Evolutionary conservation across 305 asterid genomes (phyloP).

Genomic region (Fraxinus velutina): DNA sequence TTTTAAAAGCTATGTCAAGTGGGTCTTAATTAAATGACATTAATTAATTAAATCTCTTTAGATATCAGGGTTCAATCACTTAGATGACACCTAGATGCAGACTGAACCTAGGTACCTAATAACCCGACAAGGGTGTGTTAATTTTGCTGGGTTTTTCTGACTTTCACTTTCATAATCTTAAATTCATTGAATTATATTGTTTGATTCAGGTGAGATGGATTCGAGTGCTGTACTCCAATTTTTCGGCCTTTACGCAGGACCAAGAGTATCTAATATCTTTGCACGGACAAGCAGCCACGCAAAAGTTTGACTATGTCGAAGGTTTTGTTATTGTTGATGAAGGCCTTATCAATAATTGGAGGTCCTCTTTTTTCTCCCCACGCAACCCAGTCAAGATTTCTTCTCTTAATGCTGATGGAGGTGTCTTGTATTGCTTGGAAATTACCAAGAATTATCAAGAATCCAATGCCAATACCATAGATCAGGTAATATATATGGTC

Average conservation of each 20-base stretch:
- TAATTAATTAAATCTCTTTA: background rate
- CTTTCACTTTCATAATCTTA: background rate
- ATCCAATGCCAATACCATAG: constrained; percentile 36
- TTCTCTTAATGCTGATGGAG: constrained; percentile 45
- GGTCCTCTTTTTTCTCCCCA: constrained; percentile 75
- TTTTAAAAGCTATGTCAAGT: background rate
- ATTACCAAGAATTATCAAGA: constrained; percentile 56
- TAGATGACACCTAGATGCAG: background rate
- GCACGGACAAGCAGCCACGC: constrained; percentile 37
- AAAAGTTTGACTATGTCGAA: constrained; percentile 66
- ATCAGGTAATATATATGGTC: constrained; percentile 41
- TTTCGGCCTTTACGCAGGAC: constrained; percentile 60
- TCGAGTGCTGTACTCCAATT: constrained; percentile 63
- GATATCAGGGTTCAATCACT: background rate
- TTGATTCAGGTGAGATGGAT: constrained; percentile 72
- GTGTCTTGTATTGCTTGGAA: constrained; percentile 68
- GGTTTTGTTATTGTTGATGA: constrained; percentile 80
- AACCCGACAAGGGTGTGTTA: background rate
- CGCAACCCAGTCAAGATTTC: constrained; percentile 66
- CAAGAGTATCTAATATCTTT: constrained; percentile 67
- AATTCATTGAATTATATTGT: background rate
- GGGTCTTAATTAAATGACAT: background rate
- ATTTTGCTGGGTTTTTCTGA: background rate
- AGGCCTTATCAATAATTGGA: constrained; percentile 74
- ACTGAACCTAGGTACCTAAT: background rate